Base-by-base conservation (phyloP, 306 rosid species). In the Vigna angularis region DNA sequence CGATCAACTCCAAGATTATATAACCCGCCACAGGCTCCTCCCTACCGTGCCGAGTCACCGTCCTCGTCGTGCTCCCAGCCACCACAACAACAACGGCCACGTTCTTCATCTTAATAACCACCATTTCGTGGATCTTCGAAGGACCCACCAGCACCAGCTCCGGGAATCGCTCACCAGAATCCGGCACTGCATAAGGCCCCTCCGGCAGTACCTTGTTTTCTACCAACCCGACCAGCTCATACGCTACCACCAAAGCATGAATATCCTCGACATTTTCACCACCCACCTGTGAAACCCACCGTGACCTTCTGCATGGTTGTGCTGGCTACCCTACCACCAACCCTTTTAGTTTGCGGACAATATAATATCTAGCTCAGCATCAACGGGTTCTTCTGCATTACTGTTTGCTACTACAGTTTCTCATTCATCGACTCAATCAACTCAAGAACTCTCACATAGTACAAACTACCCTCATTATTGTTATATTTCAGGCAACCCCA, bases 181-280 rank as follows among this genome's bases (percentile, higher is more conserved):
- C 72, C 84, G 74, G 22, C 82, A 48, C 28, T 70, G 74, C 72
- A 74, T 67, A 38, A 73, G 68, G 51, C 83, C 86, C 0, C 83
- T 83, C 49, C 72, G 64, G 16, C 68, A 44, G 24, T 78, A 83
- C 77, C 49, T 78, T 28, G 20, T 67, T 13, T 52, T 30, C 30
- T 49, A 73, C 56, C 86, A 73, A 18, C 73, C 83, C 0, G 45
- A 62, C 63, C 81, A 78, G 24, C 73, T 73, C 63, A 15, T 55
- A 38, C 59, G 77, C 52, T 58, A 55, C 77, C 73, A 67, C 48
- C 77, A 67, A 32, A 66, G 77, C 74, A 58, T 78, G 62, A 58
- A 74, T 63, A 78, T 78, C 80, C 77, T 78, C 16, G 36, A 76
- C 73, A 38, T 62, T 51, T 82, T 83, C 80, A 73, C 86, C 3